These are phyloP conservation scores for Selaginella tamariscina DNA, from an alignment of 75 land plant genomes.

Conservation along the genomic window DNA sequence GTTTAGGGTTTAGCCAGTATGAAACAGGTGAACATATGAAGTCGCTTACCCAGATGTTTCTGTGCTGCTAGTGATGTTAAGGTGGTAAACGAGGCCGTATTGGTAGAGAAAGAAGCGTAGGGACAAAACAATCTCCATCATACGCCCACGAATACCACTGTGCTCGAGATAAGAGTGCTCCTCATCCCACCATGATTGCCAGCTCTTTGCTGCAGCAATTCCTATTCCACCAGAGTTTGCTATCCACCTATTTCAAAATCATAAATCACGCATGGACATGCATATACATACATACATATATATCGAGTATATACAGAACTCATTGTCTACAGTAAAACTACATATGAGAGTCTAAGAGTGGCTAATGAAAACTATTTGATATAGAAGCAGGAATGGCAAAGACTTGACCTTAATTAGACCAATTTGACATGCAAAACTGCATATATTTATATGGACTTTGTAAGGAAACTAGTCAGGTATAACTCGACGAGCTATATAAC, in stretches of 20 bases:
- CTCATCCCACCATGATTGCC: conserved; percentile 12
- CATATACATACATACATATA: too few relatives aligned
- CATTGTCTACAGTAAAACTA: too few relatives aligned
- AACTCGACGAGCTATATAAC: too few relatives aligned
- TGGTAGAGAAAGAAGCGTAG: conserved; percentile 6
- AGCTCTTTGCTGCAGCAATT: conserved; percentile 7
- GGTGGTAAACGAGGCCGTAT: conserved; percentile 12
- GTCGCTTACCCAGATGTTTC: not conserved
- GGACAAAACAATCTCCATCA: not conserved
- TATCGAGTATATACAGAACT: too few relatives aligned
- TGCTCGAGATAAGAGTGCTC: conserved; percentile 1
- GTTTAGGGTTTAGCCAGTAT: not conserved
- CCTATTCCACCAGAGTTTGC: not conserved
- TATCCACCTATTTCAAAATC: conserved; percentile 8
- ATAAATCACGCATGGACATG: too few relatives aligned
- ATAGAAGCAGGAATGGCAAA: too few relatives aligned
- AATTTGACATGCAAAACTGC: too few relatives aligned
- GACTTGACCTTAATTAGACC: too few relatives aligned
- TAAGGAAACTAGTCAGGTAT: too few relatives aligned
- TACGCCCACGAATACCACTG: not conserved
- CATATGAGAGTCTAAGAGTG: too few relatives aligned
- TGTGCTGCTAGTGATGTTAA: not conserved
- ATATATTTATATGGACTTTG: too few relatives aligned
- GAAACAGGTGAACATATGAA: not conserved
- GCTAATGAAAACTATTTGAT: too few relatives aligned